Conservation (phyloP, 1,284 basidiomycete genomes). For the Phellopilus nigrolimitatus region DNA sequence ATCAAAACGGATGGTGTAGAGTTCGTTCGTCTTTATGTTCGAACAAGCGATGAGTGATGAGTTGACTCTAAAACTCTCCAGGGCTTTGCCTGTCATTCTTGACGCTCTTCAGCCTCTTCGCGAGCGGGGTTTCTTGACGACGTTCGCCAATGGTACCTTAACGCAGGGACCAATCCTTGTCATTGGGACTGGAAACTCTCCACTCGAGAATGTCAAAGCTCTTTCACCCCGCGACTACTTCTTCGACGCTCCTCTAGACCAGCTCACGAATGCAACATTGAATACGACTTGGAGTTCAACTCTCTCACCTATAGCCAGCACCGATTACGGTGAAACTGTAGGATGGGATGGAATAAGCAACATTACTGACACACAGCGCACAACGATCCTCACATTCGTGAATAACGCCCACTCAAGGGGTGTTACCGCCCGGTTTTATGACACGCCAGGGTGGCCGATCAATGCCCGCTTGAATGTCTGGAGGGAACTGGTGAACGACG, state of each 20-base stretch:
- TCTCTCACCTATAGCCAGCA: slow-evolving; percentile 47
- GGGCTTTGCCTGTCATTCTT: slow-evolving; percentile 43
- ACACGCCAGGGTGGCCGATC: slow-evolving; percentile 48
- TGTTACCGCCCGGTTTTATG: slow-evolving; percentile 48
- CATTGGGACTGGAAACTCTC: slow-evolving; percentile 53
- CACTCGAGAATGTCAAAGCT: slow-evolving; percentile 42
- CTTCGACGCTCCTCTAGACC: slow-evolving; percentile 48
- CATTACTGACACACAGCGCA: slow-evolving; percentile 37
- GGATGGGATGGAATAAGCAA: slow-evolving; percentile 45
- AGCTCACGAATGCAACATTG: slow-evolving; percentile 33
- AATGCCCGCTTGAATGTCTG: slow-evolving; percentile 40
- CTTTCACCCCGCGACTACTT: slow-evolving; percentile 46
- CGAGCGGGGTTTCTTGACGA: slow-evolving; percentile 42
- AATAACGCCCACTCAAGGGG: slow-evolving; percentile 41
- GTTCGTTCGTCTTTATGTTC: slow-evolving; percentile 29
- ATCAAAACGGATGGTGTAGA: slow-evolving; percentile 47
- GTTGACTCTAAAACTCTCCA: slow-evolving; percentile 21
- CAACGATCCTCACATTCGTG: slow-evolving; percentile 35
- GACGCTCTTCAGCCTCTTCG: slow-evolving; percentile 45
- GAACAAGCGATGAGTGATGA: background rate
- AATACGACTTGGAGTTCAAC: slow-evolving; percentile 39
- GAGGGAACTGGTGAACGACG: slow-evolving; percentile 38
- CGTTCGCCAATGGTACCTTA: slow-evolving; percentile 38
- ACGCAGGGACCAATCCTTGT: slow-evolving; percentile 38
- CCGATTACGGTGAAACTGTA: slow-evolving; percentile 42